Evolutionary conservation across 2,329 filamentous ascomycete genomes (phyloP), one percentile per base, ranked within the genome.

Genomic region (Albifimbria verrucaria): DNA sequence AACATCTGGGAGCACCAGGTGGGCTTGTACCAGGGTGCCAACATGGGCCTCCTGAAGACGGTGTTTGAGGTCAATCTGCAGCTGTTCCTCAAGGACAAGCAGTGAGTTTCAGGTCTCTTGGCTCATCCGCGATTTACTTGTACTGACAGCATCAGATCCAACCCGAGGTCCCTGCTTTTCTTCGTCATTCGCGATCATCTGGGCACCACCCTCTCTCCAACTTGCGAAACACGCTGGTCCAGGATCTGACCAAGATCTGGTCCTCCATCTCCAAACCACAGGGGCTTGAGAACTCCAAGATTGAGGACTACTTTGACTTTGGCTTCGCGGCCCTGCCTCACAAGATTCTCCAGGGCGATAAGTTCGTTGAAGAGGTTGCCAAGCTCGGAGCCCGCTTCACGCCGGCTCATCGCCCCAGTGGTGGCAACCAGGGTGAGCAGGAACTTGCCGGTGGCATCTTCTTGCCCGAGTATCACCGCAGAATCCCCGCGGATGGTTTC

Each of bases 1-100:
- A 99, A 99, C 69, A 96, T 99, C 61, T 99, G 94, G 94, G 94
- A 99, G 74, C 93, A 97, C 72, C 94, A 99, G 73, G 94, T 99
- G 57, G 94, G 94, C 47, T 73, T 99, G 70, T 99, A 99, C 69
- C 93, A 99, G 75, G 94, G 94, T 53, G 94, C 94, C 63, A 99
- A 99, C 72, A 99, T 99, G 94, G 94, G 94, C 9, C 75, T 99
- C 64, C 78, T 99, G 65, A 99, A 99, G 81, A 99, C 95, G 0
- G 94, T 99, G 4, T 99, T 99, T 64, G 94, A 99, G 76, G 94
- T 99, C 71, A 99, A 99, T 69, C 72, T 99, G 68, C 93, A 97
- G 73, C 79, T 99, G 24, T 99, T 99, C 73, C 79, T 97, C 62
- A 97, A 97, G 77, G 92, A 97, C 70, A 92, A 87, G 71, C 90